A percentile compares a stretch with the other conserved stretches of the same genome.
phyloP scores from a whole-genome alignment of 306 rosid species.

The Carpinus fangiana region DNA sequence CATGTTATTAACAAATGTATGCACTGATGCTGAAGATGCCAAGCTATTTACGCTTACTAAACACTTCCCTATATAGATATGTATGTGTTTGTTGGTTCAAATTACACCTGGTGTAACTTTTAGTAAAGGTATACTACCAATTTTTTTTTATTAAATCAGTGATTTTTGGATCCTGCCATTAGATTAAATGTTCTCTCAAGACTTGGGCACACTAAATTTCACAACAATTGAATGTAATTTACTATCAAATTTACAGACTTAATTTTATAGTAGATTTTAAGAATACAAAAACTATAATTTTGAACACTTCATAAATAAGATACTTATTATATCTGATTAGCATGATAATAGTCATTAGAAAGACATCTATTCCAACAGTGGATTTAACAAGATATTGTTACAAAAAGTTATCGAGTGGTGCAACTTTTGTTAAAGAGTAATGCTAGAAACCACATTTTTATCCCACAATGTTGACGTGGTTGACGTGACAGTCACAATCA shows the following conservation, averaged over 20 bases:
- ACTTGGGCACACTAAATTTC: background rate
- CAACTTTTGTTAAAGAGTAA: too few species aligned
- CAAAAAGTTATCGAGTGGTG: too few species aligned
- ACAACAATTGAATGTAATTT: background rate
- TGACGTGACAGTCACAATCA: too few species aligned
- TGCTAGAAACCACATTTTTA: too few species aligned
- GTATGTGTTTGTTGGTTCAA: background rate
- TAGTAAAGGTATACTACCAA: background rate
- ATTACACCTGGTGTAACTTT: background rate
- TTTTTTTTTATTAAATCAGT: background rate
- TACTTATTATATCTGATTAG: too few species aligned
- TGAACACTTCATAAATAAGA: background rate
- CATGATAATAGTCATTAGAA: background rate
- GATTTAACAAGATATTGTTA: too few species aligned
- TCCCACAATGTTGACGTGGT: too few species aligned
- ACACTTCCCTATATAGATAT: background rate
- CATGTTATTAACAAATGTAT: background rate
- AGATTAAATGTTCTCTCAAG: background rate
- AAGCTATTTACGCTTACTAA: background rate
- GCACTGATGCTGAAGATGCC: background rate
- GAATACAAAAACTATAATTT: background rate
- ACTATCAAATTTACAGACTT: background rate
- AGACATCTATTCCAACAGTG: too few species aligned
- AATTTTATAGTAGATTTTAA: background rate
- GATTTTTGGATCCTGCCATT: background rate